These are phyloP conservation scores for Hypoxylon rickii DNA, from an alignment of 495 filamentous ascomycete genomes.

Conservation along the genomic window DNA sequence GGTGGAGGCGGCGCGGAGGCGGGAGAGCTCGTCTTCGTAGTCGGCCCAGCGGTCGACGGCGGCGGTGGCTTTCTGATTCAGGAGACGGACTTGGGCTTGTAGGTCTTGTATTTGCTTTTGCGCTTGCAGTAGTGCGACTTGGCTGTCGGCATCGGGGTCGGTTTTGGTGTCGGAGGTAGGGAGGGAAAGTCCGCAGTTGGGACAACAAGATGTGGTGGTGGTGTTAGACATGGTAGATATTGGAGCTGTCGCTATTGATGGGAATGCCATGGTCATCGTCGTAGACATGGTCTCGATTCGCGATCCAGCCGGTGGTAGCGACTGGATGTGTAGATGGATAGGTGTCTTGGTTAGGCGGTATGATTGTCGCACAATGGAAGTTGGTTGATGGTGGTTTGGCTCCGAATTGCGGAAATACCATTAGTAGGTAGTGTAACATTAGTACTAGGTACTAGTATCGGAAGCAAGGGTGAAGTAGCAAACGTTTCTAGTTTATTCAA, in stretches of 20 bases:
- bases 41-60: constrained; percentile 85
- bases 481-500: no score
- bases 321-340: not conserved
- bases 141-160: constrained; percentile 49
- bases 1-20: constrained; percentile 55
- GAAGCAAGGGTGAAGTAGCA: no score
- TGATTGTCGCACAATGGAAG: not conserved
- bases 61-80: constrained; percentile 77
- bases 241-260: constrained; percentile 14
- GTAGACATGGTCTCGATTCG: constrained; percentile 22
- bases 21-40: constrained; percentile 88
- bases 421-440: no score
- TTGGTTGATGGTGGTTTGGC: not conserved
- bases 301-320: constrained; percentile 8
- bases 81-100: constrained; percentile 72
- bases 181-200: constrained; percentile 37
- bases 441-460: no score
- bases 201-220: constrained; percentile 30
- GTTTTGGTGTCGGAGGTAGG: not conserved
- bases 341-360: not conserved
- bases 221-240: constrained; percentile 14
- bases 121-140: constrained; percentile 57
- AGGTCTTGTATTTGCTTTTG: constrained; percentile 78
- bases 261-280: constrained; percentile 33
- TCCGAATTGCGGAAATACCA: not conserved